These are phyloP conservation scores for Chytriomyces confervae DNA, from an alignment of 192 early-diverging fungal genomes.

Conservation along the genomic window DNA sequence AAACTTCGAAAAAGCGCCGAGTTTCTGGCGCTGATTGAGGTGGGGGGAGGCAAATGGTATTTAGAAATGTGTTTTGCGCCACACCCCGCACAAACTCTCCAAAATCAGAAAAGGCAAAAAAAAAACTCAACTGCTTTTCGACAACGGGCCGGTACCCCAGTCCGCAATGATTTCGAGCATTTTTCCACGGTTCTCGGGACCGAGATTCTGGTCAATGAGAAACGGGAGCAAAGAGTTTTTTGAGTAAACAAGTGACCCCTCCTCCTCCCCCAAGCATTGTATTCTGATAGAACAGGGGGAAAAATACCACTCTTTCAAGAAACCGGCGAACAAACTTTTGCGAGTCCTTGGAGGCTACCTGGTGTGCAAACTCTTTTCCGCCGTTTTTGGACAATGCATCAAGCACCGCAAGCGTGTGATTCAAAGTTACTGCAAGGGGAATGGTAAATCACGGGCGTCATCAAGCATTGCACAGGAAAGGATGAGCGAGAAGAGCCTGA, in stretches of 20 bases:
- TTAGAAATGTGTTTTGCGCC: too few species aligned
- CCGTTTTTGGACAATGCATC: constrained; percentile 25
- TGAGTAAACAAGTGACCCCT: too few species aligned
- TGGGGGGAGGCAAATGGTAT: neutral
- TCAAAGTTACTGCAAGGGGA: neutral
- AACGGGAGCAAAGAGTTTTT: neutral
- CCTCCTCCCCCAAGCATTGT: too few species aligned
- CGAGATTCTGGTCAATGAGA: constrained; percentile 4
- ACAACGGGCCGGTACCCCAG: neutral
- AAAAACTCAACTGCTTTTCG: neutral
- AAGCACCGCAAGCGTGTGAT: constrained; percentile 6
- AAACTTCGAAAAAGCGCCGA: neutral
- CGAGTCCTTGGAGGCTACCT: constrained; percentile 5
- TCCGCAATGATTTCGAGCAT: constrained; percentile 25
- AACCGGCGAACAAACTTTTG: constrained; percentile 12
- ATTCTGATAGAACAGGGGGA: too few species aligned
- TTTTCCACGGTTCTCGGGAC: constrained; percentile 16
- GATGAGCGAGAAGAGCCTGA: too few species aligned
- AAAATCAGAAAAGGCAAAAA: too few species aligned
- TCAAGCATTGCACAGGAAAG: neutral
- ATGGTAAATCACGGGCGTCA: neutral
- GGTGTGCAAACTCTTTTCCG: neutral
- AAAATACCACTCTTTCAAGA: constrained; percentile 11
- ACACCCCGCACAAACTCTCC: too few species aligned
- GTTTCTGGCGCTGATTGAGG: neutral